Percentiles rank a stretch among this genome's conserved stretches.
phyloP scores from a whole-genome alignment of 1,284 basidiomycete genomes.

The Neotropicomus parvogracilis region DNA sequence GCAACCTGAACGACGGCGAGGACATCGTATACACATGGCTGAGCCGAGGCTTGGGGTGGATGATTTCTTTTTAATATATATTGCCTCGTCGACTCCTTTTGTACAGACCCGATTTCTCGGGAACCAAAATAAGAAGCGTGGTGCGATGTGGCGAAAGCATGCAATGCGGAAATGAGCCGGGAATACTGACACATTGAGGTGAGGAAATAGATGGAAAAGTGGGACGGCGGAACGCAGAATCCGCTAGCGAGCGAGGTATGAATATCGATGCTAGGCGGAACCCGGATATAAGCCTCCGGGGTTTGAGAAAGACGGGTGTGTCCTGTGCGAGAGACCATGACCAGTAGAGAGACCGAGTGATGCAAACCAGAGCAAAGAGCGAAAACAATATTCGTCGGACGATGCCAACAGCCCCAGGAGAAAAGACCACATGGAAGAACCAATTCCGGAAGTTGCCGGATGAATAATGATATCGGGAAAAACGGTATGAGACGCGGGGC shows the following conservation, averaged over 20 bases:
- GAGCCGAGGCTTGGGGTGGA: conserved; percentile 22
- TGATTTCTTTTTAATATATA: conserved; percentile 30
- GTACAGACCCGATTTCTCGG: conserved; percentile 33
- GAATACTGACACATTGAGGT: conserved; percentile 43
- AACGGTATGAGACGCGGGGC: conserved; percentile 27
- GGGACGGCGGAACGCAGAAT: conserved; percentile 20
- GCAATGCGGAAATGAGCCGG: conserved; percentile 37
- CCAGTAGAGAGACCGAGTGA: conserved; percentile 30
- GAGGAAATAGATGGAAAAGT: conserved; percentile 26
- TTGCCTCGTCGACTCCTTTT: conserved; percentile 33
- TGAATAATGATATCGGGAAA: conserved; percentile 44
- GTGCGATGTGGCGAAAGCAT: conserved; percentile 44
- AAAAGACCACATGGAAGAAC: conserved; percentile 25
- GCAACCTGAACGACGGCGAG: conserved; percentile 26
- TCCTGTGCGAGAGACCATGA: conserved; percentile 42
- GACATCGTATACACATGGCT: conserved; percentile 37
- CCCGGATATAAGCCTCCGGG: conserved; percentile 32
- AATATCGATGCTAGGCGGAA: conserved; percentile 41
- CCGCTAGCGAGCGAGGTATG: conserved; percentile 43
- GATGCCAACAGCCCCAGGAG: conserved; percentile 34
- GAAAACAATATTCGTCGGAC: conserved; percentile 34
- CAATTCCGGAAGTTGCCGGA: conserved; percentile 39
- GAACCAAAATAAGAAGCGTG: conserved; percentile 36
- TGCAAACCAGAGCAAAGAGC: conserved; percentile 32
- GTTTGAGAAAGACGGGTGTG: conserved; percentile 31